Evolutionary conservation across 495 filamentous ascomycete genomes (phyloP), one percentile per base, ranked within the genome.

Genomic region (Neurospora cerealis): DNA sequence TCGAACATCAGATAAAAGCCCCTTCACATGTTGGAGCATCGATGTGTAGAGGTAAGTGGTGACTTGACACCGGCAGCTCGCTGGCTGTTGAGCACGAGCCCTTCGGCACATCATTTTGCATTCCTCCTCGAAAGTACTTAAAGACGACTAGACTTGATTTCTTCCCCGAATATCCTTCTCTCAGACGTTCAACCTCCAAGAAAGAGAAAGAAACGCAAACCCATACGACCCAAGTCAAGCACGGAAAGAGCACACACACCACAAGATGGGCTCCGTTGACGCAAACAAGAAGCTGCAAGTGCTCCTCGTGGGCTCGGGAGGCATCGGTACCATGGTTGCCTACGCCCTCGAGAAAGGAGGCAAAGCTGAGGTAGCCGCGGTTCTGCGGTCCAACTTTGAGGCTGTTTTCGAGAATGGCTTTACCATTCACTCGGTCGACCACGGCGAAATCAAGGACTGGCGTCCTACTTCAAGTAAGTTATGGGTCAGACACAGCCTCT

Each of bases 241-340:
- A 34, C 13, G 54, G 54, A 4, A 8, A 66, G 32, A 46, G 2
- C 15, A 19, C 6, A 66, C 7, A 34, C 5, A 70, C n/a, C 34
- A 38, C 10, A 62, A 42, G 1, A 76, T 76, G 75, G 70, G 75
- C 13, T 74, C 73, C 41, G 3, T 76, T n/a, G 8, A 37, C 19
- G 42, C 42, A 46, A 9, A 21, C 2, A 17, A n/a, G n/a, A 79
- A 77, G 69, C 69, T 71, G 5, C 79, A 79, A 32, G 78, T 84
- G 15, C 77, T 83, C n/a, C 69, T 84, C n/a, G 72, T 84, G 17
- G 83, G 83, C 40, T 79, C 76, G 15, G 83, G 83, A 13, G 83
- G 81, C 13, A 78, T 84, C 7, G 83, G 83, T 7, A 81, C 82
- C 13, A 83, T 83, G 74, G 82, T 79, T 32, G 82, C 81, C n/a